These are phyloP conservation scores for Apiospora koreana DNA, from an alignment of 2,329 filamentous ascomycete genomes.

Conservation along the genomic window DNA sequence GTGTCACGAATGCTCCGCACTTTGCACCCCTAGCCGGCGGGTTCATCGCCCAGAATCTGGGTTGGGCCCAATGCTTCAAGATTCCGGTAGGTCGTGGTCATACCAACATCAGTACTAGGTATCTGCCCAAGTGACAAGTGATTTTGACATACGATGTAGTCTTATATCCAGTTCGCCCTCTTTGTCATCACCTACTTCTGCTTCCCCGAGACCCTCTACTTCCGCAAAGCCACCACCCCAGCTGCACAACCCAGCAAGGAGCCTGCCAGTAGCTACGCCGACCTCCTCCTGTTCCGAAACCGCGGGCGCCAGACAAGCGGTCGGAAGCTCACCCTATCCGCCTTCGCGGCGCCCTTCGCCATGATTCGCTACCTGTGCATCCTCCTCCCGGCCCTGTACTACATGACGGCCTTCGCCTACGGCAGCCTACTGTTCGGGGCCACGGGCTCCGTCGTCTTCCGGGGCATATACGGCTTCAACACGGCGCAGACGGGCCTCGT, in stretches of 20 bases:
- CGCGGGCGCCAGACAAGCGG: not conserved
- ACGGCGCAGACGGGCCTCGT: constrained; percentile 26
- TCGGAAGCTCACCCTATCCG: constrained; percentile 13
- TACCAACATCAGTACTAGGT: not conserved
- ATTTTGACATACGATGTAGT: not conserved
- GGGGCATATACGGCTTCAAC: constrained; percentile 25
- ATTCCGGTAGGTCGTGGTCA: constrained; percentile 21
- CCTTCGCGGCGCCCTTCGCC: constrained; percentile 22
- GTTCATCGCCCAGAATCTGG: constrained; percentile 27
- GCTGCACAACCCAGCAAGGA: not conserved
- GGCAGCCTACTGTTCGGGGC: constrained; percentile 28
- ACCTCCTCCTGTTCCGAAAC: not conserved
- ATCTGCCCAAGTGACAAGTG: too few species aligned
- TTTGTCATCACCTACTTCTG: constrained; percentile 25
- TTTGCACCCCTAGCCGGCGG: constrained; percentile 28
- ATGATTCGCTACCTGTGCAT: constrained; percentile 25
- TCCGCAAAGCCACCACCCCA: not conserved
- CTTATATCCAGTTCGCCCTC: constrained; percentile 24
- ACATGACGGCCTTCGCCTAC: constrained; percentile 26
- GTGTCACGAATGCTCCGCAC: constrained; percentile 24
- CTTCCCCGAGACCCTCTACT: constrained; percentile 30
- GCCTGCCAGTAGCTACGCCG: not conserved
- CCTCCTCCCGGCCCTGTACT: constrained; percentile 23
- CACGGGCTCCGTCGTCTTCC: constrained; percentile 23
- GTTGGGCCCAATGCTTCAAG: constrained; percentile 27